phyloP scores from a whole-genome alignment of 805 yeast genomes.

The Candida sphagnicola region DNA sequence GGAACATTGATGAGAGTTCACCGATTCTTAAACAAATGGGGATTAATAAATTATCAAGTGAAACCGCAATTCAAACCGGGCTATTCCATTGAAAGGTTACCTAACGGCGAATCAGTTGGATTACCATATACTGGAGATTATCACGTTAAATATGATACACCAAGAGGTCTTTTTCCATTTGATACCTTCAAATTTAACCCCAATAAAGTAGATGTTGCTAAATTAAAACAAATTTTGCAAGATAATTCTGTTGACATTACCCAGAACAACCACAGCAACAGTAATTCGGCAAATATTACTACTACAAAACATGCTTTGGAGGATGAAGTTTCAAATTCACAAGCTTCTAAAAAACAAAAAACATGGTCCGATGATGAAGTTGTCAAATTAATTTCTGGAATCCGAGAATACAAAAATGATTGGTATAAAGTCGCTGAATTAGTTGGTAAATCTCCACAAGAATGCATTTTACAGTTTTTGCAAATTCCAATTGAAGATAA shows the following conservation, averaged over 20 bases:
- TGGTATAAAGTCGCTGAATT: slow-evolving; percentile 77
- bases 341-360: slow-evolving; percentile 3
- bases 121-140: slow-evolving; percentile 77
- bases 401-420: slow-evolving; percentile 61
- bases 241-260: slow-evolving; percentile 9
- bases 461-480: slow-evolving; percentile 76
- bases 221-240: slow-evolving; percentile 24
- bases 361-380: slow-evolving; percentile 66
- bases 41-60: slow-evolving; percentile 88
- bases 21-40: slow-evolving; percentile 85
- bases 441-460: slow-evolving; percentile 61
- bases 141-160: slow-evolving; percentile 78
- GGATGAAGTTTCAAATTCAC: slow-evolving; percentile 3
- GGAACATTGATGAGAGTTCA: slow-evolving; percentile 84
- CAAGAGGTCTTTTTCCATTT: slow-evolving; percentile 89
- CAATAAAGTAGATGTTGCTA: slow-evolving; percentile 41
- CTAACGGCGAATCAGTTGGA: slow-evolving; percentile 39
- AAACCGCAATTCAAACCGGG: slow-evolving; percentile 72
- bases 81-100: slow-evolving; percentile 48
- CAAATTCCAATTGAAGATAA: slow-evolving; percentile 79
- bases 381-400: slow-evolving; percentile 57
- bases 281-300: background rate
- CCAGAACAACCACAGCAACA: slow-evolving; percentile 1
- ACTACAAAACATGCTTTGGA: slow-evolving; percentile 6
- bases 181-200: slow-evolving; percentile 71